Base-by-base conservation (phyloP, 2,329 filamentous ascomycete genomes). In the Orbilia ellipsospora region DNA sequence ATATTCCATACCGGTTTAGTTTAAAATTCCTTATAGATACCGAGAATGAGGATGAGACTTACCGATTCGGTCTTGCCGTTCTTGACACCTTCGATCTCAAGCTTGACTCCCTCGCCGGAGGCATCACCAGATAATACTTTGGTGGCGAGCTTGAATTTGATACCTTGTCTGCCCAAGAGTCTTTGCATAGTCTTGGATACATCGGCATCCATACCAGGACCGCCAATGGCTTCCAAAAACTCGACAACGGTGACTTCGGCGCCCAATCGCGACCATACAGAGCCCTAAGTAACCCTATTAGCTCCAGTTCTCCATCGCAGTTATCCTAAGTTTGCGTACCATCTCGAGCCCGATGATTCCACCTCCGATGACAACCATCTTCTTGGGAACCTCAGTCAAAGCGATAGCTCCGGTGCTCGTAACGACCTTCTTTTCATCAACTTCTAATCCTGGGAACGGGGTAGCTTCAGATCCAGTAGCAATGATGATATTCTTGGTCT, bases 321-420 rank as follows among this genome's bases (percentile, higher is more conserved):
- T 36, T 36, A 36, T 36, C 10, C 10, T 36, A 7, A 36, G 31
- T 4, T 36, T 36, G 31, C 83, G 45, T 83, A 88, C 93, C 95
- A 99, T 99, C 85, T 99, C 95, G 50, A 99, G 89, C 82, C 95
- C 95, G 81, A 99, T 99, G 83, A 99, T 99, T 83, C 95, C 95
- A 82, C 95, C 95, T 80, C 95, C 95, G 82, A 99, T 97, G 80
- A 99, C 95, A 78, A 96, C 87, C 92, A 99, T 91, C 85, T 92
- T 95, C 87, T 97, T 93, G 51, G 95, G 95, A 44, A 99, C 92
- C 86, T 96, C 88, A 81, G 92, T 87, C 77, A 99, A 87, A 48
- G 93, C 88, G 81, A 99, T 90, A 78, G 95, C 95, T 79, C 95
- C 95, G 63, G 95, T 99, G 86, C 93, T 97, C 80, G 93, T 96